Percentiles rank a stretch among this genome's conserved stretches.
These are phyloP conservation scores for Cicer cuneatum DNA, from an alignment of 306 rosid genomes.

Conservation along the genomic window DNA sequence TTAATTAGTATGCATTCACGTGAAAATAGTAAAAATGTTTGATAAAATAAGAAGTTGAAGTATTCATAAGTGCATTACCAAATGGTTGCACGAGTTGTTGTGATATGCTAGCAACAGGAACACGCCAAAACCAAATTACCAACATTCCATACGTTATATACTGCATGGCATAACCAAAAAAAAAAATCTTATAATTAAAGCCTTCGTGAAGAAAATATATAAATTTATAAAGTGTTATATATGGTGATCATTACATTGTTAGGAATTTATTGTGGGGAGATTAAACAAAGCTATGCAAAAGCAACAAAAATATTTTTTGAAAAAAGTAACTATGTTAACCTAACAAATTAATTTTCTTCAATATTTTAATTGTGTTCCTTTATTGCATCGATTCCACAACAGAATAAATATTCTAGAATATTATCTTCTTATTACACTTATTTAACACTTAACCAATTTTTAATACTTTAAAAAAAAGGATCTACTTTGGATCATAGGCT, in stretches of 20 bases:
- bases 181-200: background rate
- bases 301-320: too few species aligned
- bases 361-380: too few species aligned
- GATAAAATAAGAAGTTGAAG: background rate
- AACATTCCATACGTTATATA: slow-evolving; percentile 59
- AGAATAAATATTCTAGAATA: too few species aligned
- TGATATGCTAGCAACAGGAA: slow-evolving; percentile 75
- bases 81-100: slow-evolving; percentile 86
- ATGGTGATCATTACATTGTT: background rate
- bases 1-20: background rate
- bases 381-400: too few species aligned
- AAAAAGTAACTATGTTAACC: too few species aligned
- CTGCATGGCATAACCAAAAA: slow-evolving; percentile 49
- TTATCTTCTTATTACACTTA: too few species aligned
- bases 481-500: too few species aligned
- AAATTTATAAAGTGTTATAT: background rate
- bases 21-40: background rate
- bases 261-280: too few species aligned
- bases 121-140: slow-evolving; percentile 81
- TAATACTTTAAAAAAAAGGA: too few species aligned
- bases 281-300: too few species aligned
- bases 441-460: too few species aligned
- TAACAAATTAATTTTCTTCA: too few species aligned
- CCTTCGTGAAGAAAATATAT: background rate
- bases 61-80: slow-evolving; percentile 56